Base-by-base conservation (phyloP, 805 yeast genomes). In the Diddensiella transvaalensis region DNA sequence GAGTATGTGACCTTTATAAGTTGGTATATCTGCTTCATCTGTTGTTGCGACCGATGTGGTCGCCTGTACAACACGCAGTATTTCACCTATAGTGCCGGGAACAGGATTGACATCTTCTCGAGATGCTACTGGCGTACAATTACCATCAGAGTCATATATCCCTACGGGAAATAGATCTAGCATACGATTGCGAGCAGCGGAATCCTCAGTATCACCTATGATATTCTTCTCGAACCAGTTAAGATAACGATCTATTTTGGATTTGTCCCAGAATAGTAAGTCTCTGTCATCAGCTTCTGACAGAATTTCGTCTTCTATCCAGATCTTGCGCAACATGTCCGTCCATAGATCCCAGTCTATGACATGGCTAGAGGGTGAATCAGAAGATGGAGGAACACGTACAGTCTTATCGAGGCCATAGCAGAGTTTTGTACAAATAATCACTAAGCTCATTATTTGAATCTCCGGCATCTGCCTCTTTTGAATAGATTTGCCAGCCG, bases 261-360 rank as follows among this genome's bases (percentile, higher is more conserved):
- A 57, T n/a, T 73, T 73, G 37, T 71, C 65, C 83, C 87, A 79
- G 11, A 63, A 60, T 8, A 71, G 43, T 2, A 81, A 57, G 13
- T 72, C 73, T 3, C 61, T 47, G 6, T 67, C 66, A 2, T 62
- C 58, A 0, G 68, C 60, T 1, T 59, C 61, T 1, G 60, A 49
- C 4, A 49, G 37, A 23, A 51, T 48, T 26, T 64, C 51, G 38
- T 56, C 56, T 11, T 57, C 49, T 11, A 51, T 37, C 60, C 64
- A 61, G 3, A 57, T 22, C 41, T 60, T 62, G 10, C 60, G 57
- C 35, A 63, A 47, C 51, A 61, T 40, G 32, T 59, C 68, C 10
- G 48, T 40, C 78, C 76, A 74, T 1, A 57, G 48, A 29, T 32
- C 52, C 57, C 44, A 62, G 55, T 63, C 57, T 21, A 51, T 39